Evolutionary conservation across 139 green algal species (phyloP).

Genomic region (Chloropicon primus): DNA sequence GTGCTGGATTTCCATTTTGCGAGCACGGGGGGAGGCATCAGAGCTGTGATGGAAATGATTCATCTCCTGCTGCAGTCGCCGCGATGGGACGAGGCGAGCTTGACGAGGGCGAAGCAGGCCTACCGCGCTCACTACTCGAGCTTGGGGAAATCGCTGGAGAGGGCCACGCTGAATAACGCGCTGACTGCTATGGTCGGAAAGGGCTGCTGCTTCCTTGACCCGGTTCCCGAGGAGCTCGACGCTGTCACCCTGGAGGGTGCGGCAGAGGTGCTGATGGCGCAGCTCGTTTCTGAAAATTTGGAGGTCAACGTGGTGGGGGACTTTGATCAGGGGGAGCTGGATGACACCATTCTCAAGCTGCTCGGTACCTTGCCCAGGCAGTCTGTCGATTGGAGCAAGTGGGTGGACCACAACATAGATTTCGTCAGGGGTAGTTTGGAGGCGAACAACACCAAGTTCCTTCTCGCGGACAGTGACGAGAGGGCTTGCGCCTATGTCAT

Average conservation of each 20-base stretch:
- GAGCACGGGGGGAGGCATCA: constrained; percentile 5
- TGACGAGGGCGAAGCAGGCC: constrained; percentile 66
- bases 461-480: constrained; percentile 79
- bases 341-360: constrained; percentile 46
- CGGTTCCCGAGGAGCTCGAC: constrained; percentile 61
- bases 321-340: constrained; percentile 65
- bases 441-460: constrained; percentile 3
- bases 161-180: constrained; percentile 60
- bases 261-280: constrained; percentile 33
- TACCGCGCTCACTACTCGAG: constrained; percentile 51
- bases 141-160: constrained; percentile 75
- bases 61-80: constrained; percentile 42
- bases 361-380: constrained; percentile 39
- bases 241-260: constrained; percentile 69
- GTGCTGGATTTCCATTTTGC: constrained; percentile 88
- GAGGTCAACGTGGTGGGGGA: constrained; percentile 83
- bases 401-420: not conserved
- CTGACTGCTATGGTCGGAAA: constrained; percentile 68
- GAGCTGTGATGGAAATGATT: constrained; percentile 35
- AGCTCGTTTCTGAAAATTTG: constrained; percentile 42
- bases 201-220: constrained; percentile 68
- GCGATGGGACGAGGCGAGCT: constrained; percentile 45
- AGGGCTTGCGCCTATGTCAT: constrained; percentile 80
- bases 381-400: not conserved
- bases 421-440: not conserved